Percentiles rank a stretch among this genome's conserved stretches.
Evolutionary conservation across 371 early-diverging fungal genomes (phyloP).

Genomic region (Mucor circinelloides): DNA sequence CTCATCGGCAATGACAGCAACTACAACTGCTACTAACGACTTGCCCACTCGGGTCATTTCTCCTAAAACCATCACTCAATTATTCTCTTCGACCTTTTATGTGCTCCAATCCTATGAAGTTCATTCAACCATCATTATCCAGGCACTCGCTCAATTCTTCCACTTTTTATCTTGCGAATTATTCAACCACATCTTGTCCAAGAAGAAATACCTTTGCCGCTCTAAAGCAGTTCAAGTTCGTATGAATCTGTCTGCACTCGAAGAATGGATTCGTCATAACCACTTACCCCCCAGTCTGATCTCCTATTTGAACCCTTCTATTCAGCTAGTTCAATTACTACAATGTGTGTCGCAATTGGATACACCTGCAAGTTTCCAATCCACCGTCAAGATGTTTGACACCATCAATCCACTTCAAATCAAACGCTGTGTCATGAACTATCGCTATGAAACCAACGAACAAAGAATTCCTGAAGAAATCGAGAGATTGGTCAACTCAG

Average conservation of each 20-base stretch:
- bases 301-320: conserved; percentile 61
- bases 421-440: conserved; percentile 68
- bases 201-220: conserved; percentile 74
- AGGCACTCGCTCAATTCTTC: conserved; percentile 74
- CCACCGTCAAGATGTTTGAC: conserved; percentile 67
- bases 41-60: neutral
- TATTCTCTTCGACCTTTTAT: conserved; percentile 62
- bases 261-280: conserved; percentile 81
- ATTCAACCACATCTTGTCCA: conserved; percentile 85
- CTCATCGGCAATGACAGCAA: conserved; percentile 1
- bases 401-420: conserved; percentile 72
- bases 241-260: conserved; percentile 79
- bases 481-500: conserved; percentile 49
- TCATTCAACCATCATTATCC: conserved; percentile 69
- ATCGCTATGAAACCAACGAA: conserved; percentile 89
- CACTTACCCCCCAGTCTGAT: conserved; percentile 48
- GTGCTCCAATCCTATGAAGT: conserved; percentile 64
- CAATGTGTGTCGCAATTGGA: conserved; percentile 75
- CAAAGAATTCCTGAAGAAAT: conserved; percentile 67
- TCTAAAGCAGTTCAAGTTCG: conserved; percentile 83
- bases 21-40: neutral
- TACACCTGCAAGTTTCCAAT: conserved; percentile 70
- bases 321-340: conserved; percentile 82
- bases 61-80: conserved; percentile 64
- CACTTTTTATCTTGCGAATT: conserved; percentile 75